Conservation (phyloP, 2,329 filamentous ascomycete genomes). For the Epichloe uncinata region DNA sequence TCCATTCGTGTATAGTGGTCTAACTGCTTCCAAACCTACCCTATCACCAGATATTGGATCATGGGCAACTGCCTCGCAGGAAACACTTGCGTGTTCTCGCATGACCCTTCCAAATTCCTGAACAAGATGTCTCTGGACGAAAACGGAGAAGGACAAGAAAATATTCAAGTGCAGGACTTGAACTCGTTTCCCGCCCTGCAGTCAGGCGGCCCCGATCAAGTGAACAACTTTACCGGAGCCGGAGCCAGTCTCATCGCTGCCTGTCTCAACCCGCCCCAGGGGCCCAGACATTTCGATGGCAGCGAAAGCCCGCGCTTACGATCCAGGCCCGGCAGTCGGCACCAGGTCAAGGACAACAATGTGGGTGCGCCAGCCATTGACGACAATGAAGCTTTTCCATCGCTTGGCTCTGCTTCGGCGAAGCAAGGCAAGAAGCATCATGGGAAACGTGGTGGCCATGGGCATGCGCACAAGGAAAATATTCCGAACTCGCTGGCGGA, state of each 20-base stretch:
- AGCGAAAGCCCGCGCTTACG: slow-evolving; percentile 54
- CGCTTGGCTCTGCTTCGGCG: slow-evolving; percentile 59
- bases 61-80: slow-evolving; percentile 92
- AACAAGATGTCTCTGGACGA: slow-evolving; percentile 67
- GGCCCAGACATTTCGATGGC: slow-evolving; percentile 50
- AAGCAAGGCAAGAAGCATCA: slow-evolving; percentile 86
- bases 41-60: slow-evolving; percentile 65
- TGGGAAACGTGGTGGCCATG: slow-evolving; percentile 77
- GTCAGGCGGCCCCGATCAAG: slow-evolving; percentile 44
- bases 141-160: slow-evolving; percentile 45
- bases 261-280: slow-evolving; percentile 52
- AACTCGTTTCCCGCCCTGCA: slow-evolving; percentile 73
- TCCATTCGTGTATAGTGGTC: background rate
- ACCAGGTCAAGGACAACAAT: slow-evolving; percentile 45
- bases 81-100: slow-evolving; percentile 90
- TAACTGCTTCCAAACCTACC: background rate
- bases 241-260: slow-evolving; percentile 38
- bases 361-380: slow-evolving; percentile 67
- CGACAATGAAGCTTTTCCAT: slow-evolving; percentile 91
- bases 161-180: slow-evolving; percentile 70
- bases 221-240: slow-evolving; percentile 34
- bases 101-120: slow-evolving; percentile 80
- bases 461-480: slow-evolving; percentile 55
- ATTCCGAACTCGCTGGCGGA: slow-evolving; percentile 73
- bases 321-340: slow-evolving; percentile 74